Conservation (phyloP, 108 stramenopile genomes). For the Chaetoceros muelleri region DNA sequence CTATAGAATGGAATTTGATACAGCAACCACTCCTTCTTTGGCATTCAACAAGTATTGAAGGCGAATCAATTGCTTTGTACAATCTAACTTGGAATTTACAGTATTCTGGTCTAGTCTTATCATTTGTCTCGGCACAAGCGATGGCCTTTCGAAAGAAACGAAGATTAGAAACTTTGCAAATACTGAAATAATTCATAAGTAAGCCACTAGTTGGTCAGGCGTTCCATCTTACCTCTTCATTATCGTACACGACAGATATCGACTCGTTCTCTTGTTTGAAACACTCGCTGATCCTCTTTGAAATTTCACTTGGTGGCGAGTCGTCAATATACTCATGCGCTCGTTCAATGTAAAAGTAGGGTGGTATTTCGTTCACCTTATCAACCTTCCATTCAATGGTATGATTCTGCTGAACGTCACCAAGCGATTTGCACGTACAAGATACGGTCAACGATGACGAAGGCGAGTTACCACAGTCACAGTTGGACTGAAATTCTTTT, state of each 20-base stretch:
- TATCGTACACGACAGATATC: neutral
- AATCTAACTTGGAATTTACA: neutral
- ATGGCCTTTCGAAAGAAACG: neutral
- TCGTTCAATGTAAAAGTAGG: neutral
- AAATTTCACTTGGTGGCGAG: neutral
- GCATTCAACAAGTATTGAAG: neutral
- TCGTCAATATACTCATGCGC: neutral
- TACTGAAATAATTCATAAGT: neutral
- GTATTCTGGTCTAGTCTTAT: neutral
- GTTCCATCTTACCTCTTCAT: neutral
- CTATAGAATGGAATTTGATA: neutral
- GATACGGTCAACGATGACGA: too few species aligned
- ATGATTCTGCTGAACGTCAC: too few species aligned
- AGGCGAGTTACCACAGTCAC: too few species aligned
- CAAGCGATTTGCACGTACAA: too few species aligned
- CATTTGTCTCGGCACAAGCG: neutral
- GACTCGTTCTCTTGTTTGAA: neutral
- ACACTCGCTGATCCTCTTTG: neutral
- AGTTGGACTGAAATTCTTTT: too few species aligned
- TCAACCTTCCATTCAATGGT: neutral
- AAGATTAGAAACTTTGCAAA: neutral
- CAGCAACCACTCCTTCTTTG: neutral
- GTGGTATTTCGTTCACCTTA: neutral
- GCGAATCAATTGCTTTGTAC: neutral
- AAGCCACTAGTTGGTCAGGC: neutral